Base-by-base conservation (phyloP, 2,329 filamentous ascomycete species). In the Phyllosticta citribraziliensis region DNA sequence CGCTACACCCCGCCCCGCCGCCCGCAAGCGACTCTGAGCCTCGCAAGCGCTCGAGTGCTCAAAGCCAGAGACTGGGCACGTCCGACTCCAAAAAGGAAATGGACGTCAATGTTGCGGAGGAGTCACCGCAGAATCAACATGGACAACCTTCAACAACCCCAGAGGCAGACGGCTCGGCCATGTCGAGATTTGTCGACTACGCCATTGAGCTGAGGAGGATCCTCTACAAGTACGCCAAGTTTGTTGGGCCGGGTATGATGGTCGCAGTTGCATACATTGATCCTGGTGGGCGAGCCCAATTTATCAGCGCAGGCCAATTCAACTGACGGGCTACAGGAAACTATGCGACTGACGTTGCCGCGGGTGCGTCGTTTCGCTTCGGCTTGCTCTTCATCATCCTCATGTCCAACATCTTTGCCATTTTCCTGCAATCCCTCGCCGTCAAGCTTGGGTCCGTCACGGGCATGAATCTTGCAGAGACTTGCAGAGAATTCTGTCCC, bases 231-330 rank as follows among this genome's bases (percentile, higher is more conserved):
- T 83, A 83, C 67, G 70, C 75, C 52, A 78, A 75, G 64, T 86
- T 88, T 71, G 73, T 88, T 56, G 86, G 86, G 0, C 86, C 86
- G 10, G 86, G 86, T 1, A 87, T 88, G 69, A 83, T 89, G 73
- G 73, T 80, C 35, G 72, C 75, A 24, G 77, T 79, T 56, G 77
- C 78, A 19, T 80, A 80, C 66, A 79, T 79, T 56, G 78, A 80
- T 68, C 78, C 77, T 12, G 76, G 76, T 70, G 66, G 47, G 67
- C 66, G 35, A 3, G 19, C 50, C 4, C 19, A 14, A 1, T 2
- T 52, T 2, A 19, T 17, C n/a, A 20, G 35, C 12, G 35, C 40
- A n/a, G 14, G 17, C 40, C 40, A 47, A 47, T 47, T 6, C 12
- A n/a, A n/a, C n/a, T 60, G 35, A 60, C 53, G 10, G 2, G 20